Evolutionary conservation across 208 protist genomes (phyloP), one percentile per base, ranked within the genome.

Genomic region (Angomonas ambiguus): DNA sequence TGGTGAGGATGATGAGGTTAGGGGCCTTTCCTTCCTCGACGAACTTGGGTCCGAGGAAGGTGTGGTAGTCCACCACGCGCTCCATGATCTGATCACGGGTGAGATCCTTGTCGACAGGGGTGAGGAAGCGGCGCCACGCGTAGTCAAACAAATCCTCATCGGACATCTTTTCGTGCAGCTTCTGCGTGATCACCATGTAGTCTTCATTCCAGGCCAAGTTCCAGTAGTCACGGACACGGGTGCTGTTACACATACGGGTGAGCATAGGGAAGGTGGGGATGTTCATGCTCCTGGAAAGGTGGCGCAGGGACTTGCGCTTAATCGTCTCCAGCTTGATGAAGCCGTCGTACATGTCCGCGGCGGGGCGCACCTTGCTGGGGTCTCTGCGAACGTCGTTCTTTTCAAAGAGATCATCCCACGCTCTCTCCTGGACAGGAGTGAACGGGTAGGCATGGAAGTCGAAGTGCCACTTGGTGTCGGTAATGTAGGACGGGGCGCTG

Each of bases 301-400:
- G 83, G 63, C 91, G 91, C 27, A 94, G 74, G 22, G 87, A 89
- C 82, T 94, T 93, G 59, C 91, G 82, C 33, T 77, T 76, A 59
- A 96, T 92, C 22, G 75, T 73, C 65, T 87, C 79, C 62, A 96
- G 84, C 59, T 82, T 86, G 64, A 91, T 83, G 67, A 96, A 94
- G 41, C 81, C 74, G 62, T 94, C 88, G 78, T 94, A 96, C 86
- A 94, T 93, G 64, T 96, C 84, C 1, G 83, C 88, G n/a, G 88
- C 88, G 2, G 80, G 75, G 30, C 84, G 83, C 30, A 91, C 61
- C 62, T 91, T 66, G 67, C 84, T 88, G 30, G 88, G 86, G 72
- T 96, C 88, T 64, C 91, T 88, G 62, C 78, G 85, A 28, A 93
- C 85, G 74, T 96, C 87, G 74, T 96, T 96, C 84, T 96, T 96